A percentile compares a stretch with the other conserved stretches of the same genome.
Conservation (phyloP, 306 rosid species). For the Rosa chinensis region DNA sequence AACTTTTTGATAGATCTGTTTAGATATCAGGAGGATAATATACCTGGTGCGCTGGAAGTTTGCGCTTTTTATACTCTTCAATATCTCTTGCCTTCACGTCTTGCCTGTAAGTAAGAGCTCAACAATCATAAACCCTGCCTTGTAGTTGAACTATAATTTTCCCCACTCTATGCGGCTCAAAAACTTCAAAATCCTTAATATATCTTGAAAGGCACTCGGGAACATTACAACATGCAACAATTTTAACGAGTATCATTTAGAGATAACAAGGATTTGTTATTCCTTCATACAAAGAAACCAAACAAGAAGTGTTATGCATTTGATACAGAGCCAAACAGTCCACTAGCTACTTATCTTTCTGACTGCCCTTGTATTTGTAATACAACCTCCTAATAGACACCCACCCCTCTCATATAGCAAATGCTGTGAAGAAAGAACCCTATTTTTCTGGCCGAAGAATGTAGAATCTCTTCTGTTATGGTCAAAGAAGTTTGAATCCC, state of each 20-base stretch:
- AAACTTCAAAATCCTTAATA: constrained; percentile 72
- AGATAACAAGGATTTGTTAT: neutral
- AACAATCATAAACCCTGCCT: constrained; percentile 50
- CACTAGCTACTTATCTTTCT: neutral
- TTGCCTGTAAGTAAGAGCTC: too few relatives aligned
- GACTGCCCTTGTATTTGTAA: neutral
- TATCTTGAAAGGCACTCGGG: constrained; percentile 47
- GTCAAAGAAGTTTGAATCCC: neutral
- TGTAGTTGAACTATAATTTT: constrained; percentile 85
- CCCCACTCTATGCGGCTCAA: constrained; percentile 89
- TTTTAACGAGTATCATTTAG: neutral
- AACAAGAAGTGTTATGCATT: neutral
- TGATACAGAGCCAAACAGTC: neutral
- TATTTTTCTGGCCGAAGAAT: neutral
- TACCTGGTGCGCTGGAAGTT: too few relatives aligned
- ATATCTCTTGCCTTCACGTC: too few relatives aligned
- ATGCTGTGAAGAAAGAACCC: neutral
- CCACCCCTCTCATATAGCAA: neutral
- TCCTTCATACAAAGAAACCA: neutral
- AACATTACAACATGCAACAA: neutral
- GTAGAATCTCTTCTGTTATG: neutral
- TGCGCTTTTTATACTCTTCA: too few relatives aligned
- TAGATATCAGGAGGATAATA: too few relatives aligned
- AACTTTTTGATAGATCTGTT: too few relatives aligned
- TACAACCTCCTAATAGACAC: neutral